Conservation (phyloP, 805 yeast species). For the Lipomyces starkeyi region DNA sequence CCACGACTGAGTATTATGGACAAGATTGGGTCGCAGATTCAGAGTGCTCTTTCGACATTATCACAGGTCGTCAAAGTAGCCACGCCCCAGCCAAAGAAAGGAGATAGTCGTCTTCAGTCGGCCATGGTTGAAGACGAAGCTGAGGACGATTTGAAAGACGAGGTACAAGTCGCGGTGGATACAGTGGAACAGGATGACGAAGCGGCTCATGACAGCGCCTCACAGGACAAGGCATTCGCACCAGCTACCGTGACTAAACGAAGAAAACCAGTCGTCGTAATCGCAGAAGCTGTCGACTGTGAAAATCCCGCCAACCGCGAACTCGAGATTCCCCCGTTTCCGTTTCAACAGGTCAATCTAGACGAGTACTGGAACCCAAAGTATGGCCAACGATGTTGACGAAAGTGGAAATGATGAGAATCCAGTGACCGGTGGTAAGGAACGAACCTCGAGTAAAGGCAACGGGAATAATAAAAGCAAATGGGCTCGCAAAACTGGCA, state of each 20-base stretch:
- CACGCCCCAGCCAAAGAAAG: constrained; percentile 4
- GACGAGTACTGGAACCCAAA: constrained; percentile 15
- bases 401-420: neutral
- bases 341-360: constrained; percentile 32
- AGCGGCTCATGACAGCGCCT: neutral
- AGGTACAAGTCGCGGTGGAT: neutral
- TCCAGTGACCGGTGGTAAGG: neutral
- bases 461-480: neutral
- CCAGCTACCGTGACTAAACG: neutral
- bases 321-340: constrained; percentile 31
- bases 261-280: constrained; percentile 8
- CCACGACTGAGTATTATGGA: constrained; percentile 3
- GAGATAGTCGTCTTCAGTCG: neutral
- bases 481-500: neutral
- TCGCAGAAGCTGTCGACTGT: constrained; percentile 31
- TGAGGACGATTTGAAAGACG: constrained; percentile 1
- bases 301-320: constrained; percentile 9
- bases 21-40: constrained; percentile 16
- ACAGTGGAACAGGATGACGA: neutral
- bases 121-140: neutral
- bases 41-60: constrained; percentile 9
- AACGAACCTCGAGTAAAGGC: neutral
- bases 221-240: neutral
- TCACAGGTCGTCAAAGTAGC: constrained; percentile 4
- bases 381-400: neutral